Evolutionary conservation across 768 basidiomycete species (phyloP).

Genomic region (Termitomyces sp.): DNA sequence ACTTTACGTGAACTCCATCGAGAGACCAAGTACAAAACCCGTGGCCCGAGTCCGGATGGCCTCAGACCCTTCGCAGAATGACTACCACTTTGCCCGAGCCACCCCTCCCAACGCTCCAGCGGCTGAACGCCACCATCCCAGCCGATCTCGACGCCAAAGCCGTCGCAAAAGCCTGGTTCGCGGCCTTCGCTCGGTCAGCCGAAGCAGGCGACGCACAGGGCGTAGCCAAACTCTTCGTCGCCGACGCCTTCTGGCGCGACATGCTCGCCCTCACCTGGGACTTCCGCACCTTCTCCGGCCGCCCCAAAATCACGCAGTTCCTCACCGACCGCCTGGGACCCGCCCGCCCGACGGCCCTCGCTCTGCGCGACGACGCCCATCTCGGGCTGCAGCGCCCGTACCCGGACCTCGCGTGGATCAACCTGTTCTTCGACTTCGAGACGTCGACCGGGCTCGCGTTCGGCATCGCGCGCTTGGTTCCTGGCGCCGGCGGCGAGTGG

Average conservation of each 20-base stretch:
- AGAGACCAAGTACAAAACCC: no score
- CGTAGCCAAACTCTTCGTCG: constrained; percentile 17
- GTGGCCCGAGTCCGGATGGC: no score
- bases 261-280: constrained; percentile 23
- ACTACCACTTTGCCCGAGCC: constrained; percentile 5
- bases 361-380: constrained; percentile 24
- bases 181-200: constrained; percentile 14
- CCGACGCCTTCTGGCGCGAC: constrained; percentile 18
- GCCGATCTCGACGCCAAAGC: constrained; percentile 17
- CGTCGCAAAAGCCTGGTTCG: constrained; percentile 25
- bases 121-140: constrained; percentile 19
- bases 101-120: constrained; percentile 25
- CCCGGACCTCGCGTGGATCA: constrained; percentile 56
- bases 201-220: constrained; percentile 13
- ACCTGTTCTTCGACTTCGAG: constrained; percentile 54
- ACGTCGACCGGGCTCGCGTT: constrained; percentile 45
- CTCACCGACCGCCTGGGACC: constrained; percentile 14
- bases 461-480: constrained; percentile 55
- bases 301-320: constrained; percentile 13
- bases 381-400: constrained; percentile 36
- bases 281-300: constrained; percentile 21
- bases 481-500: constrained; percentile 43
- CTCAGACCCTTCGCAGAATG: neutral
- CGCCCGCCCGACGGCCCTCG: constrained; percentile 23
- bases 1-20: no score